These are phyloP conservation scores for Suillus brevipes DNA, from an alignment of 768 basidiomycete genomes.

Conservation along the genomic window DNA sequence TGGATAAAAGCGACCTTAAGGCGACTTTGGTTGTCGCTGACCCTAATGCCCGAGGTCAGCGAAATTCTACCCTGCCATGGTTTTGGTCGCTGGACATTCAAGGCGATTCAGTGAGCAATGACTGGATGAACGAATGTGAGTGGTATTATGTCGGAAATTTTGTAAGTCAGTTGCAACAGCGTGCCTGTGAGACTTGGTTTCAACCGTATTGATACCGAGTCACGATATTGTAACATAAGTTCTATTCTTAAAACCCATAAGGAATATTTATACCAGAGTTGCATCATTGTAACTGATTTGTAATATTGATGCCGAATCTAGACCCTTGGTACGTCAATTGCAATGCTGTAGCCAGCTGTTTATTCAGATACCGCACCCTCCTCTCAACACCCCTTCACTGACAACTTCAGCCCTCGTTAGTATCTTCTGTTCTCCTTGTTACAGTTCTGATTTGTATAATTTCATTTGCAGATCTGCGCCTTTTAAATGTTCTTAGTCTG, in stretches of 20 bases:
- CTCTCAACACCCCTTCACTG: not conserved
- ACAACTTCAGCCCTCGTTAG: not conserved
- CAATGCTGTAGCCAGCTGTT: not conserved
- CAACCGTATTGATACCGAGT: not conserved
- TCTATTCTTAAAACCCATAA: not conserved
- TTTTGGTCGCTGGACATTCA: too few species aligned
- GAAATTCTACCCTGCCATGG: too few species aligned
- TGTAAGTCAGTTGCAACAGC: not conserved
- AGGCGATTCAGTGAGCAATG: too few species aligned
- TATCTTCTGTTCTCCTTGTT: not conserved
- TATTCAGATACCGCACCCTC: not conserved
- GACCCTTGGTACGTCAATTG: not conserved
- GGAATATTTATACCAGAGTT: not conserved
- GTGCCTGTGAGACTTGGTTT: not conserved
- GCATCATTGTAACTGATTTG: not conserved
- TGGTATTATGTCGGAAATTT: not conserved
- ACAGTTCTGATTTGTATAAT: not conserved
- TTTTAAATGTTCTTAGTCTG: not conserved
- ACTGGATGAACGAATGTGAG: too few species aligned
- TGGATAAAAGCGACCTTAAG: too few species aligned
- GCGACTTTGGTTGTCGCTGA: too few species aligned
- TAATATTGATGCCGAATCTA: not conserved
- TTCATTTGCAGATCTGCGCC: not conserved
- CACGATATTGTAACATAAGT: not conserved
- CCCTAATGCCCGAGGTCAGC: too few species aligned